Evolutionary conservation across 140 eudicot species (phyloP), one percentile per base, ranked within the genome.

Genomic region (Eryngium alpinum): DNA sequence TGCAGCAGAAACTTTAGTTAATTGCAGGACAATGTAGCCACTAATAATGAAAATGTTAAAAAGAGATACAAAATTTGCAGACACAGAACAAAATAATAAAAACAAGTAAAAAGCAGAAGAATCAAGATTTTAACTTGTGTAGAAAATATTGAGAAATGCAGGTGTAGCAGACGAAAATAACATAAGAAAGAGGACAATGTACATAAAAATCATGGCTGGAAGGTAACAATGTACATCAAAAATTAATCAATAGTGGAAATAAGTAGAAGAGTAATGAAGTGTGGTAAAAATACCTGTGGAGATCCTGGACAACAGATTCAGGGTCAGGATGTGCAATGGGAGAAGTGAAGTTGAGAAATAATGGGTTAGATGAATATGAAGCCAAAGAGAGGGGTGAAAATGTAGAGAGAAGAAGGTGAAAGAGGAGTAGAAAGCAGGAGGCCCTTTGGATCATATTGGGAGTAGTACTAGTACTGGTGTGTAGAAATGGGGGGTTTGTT

Each of bases 261-360:
- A 44, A 38, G 32, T 19, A 10, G 50, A 22, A 4, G 25, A 72
- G 5, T 32, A 22, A 18, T 9, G n/a, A n/a, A 34, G n/a, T 34
- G 44, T 72, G 28, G 29, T 43, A 9, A 0, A 71, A 19, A 10
- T 74, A 75, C 80, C 80, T 77, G 44, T 77, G 80, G 46, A 77
- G 80, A 77, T 77, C 80, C 52, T 52, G 66, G 24, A 77, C 80
- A 77, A 77, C 80, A 77, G 80, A 77, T 77, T 77, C 80, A 51
- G 80, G 80, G 80, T 77, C 67, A 27, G 67, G 80, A 56, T 77
- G 80, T 0, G 80, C 80, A 77, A 77, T 77, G 50, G 34, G 80
- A 31, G 38, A 49, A 28, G 67, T 77, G 3, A 52, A 56, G 80
- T 77, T 77, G 80, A 77, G 67, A 14, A 32, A 19, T 28, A 67